Percentiles rank a stretch among this genome's conserved stretches.
These are phyloP conservation scores for Porcisia hertigi DNA, from an alignment of 208 protist species.

Conservation along the genomic window DNA sequence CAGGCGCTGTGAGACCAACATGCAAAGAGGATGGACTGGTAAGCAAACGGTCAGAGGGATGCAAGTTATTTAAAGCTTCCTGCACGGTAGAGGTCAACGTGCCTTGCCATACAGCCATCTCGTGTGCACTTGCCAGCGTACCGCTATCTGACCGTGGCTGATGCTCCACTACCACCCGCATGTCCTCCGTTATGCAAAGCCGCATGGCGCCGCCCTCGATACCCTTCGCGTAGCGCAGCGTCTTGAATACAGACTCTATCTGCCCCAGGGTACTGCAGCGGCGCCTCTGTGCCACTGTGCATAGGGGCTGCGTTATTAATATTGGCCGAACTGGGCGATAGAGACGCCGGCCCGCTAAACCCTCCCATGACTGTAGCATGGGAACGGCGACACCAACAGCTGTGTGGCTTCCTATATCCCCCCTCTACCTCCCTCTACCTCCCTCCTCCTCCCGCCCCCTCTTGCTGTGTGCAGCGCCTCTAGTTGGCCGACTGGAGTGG, in stretches of 20 bases:
- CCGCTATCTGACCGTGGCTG: neutral
- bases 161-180: slow-evolving; percentile 22
- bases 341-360: neutral
- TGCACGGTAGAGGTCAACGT: slow-evolving; percentile 6
- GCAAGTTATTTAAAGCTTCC: slow-evolving; percentile 16
- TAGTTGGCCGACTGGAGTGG: no score
- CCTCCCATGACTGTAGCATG: neutral
- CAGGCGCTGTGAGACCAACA: neutral
- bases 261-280: slow-evolving; percentile 22
- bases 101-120: slow-evolving; percentile 17
- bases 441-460: no score
- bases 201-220: slow-evolving; percentile 9
- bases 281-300: slow-evolving; percentile 1
- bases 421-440: no score
- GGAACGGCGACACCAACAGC: neutral
- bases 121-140: neutral
- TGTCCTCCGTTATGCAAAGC: slow-evolving; percentile 29
- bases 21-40: neutral
- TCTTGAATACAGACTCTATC: slow-evolving; percentile 3
- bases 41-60: neutral
- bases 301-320: neutral
- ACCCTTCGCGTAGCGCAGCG: slow-evolving; percentile 5
- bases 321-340: neutral
- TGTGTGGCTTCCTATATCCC: neutral
- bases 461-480: no score